Base-by-base conservation (phyloP, 2,329 filamentous ascomycete genomes). In the Cladorrhinum sp. region DNA sequence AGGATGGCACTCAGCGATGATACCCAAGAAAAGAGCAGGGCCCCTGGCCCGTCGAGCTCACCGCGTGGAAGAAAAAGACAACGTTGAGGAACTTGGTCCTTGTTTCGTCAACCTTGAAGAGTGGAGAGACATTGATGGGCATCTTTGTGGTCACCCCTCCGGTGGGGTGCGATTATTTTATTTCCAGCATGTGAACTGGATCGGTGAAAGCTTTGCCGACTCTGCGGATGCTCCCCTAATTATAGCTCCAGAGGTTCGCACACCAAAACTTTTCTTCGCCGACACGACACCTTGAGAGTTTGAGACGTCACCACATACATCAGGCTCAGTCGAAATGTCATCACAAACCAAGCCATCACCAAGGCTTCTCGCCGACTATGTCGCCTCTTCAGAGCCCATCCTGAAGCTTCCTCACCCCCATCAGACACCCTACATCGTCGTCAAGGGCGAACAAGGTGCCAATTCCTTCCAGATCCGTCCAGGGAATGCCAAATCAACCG, bases 351-450 rank as follows among this genome's bases (percentile, higher is more conserved):
- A 64, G 24, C 21, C 42, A 46, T 49, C 54, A 48, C 64, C 64
- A 56, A 61, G 65, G 55, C 63, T 61, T 9, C 67, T 72, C 23
- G 67, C 65, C 57, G 62, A 64, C 58, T 70, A 65, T 50, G 66
- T 65, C 16, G 62, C 65, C 12, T 64, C 67, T 6, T 64, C 64
- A 18, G 67, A 69, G 3, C 64, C 69, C 18, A 59, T 73, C 20
- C 55, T 73, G 20, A 70, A 67, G 56, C 70, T 73, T 9, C 71
- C 71, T 2, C 68, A 73, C 46, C 71, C 71, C 1, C 72, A 72
- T 57, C 67, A 67, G 33, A 72, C 70, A 0, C 55, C 71, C 1
- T 73, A 73, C 58, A 49, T 64, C 52, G 63, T 70, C 62, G 53
- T 51, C 20, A 65, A 66, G 26, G 57, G 48, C 36, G 49, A 39